Base-by-base conservation (phyloP, 1,284 basidiomycete genomes). In the Rhodotorula sp. region DNA sequence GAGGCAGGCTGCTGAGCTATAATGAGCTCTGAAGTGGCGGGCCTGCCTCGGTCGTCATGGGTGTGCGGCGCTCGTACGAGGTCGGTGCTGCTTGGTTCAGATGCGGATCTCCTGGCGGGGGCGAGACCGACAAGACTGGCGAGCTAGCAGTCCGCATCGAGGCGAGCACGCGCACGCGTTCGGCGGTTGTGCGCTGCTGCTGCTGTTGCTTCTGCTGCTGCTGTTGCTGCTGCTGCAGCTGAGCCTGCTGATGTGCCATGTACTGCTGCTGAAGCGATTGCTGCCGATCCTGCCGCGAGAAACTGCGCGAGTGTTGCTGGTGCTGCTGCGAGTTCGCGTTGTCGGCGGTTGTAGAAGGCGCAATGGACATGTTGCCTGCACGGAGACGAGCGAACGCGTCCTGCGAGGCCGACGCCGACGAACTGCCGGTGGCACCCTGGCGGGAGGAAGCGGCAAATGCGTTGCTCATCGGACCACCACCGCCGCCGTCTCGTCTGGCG, bases 311-410 rank as follows among this genome's bases (percentile, higher is more conserved):
- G 10, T 43, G 34, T 7, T 39, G 34, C 34, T 39, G 34, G 5
- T 7, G 39, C 39, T 43, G 39, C 39, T 43, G 39, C 39, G 39
- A 43, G 10, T 43, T 43, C 39, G 39, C 39, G 39, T 43, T 43
- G 39, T 43, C 39, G 39, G 7, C 20, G 54, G 12, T 26, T 39
- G 21, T n/a, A 39, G 67, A 69, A 16, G 69, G 69, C 34, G 69
- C 66, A 61, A 70, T 70, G 56, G 65, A 70, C 51, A 70, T 60
- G 34, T 43, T 56, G 20, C 69, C 69, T 1, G 65, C 62, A n/a
- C 69, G 61, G 2, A 70, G 31, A 5, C 69, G 60, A 16, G 65
- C 69, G 34, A 66, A 66, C n/a, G 69, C 61, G 21, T 70, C 69
- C 15, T 56, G 54, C n/a, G 26, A 14, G 21, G n/a, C 39, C 58